Evolutionary conservation across 139 green algal genomes (phyloP), one percentile per base, ranked within the genome.

Genomic region (Astrephomene gubernaculifera): DNA sequence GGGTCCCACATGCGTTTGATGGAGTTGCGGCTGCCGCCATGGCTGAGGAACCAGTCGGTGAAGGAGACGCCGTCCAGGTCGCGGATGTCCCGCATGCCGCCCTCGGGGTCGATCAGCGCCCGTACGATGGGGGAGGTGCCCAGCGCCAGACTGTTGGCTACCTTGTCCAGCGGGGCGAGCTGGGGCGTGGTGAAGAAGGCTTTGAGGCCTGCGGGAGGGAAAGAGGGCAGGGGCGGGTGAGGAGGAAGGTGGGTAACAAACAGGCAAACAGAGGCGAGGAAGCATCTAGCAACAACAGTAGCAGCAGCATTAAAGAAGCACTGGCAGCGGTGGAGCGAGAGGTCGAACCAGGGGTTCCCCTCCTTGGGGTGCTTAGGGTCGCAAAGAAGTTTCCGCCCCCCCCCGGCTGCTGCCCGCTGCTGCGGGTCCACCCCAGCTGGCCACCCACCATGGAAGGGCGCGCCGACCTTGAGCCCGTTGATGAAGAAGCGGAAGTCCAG

Each of bases 1-100:
- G 96, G 96, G 90, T 99, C 95, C 96, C 97, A 99, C 96, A 99
- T 99, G 61, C 95, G 92, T 80, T 98, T 93, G 74, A 99, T 98
- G 85, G 93, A 97, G 21, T 85, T 87, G 44, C 95, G 88, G 71
- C 71, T 93, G 52, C 97, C 97, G 39, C 97, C 93, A 87, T 98
- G 92, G 71, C 88, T 92, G 71, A 91, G 94, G 90, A 99, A 99
- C 96, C 96, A 98, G 86, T 98, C 91, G n/a, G 92, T 88, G 87
- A 98, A 98, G 52, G 88, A 95, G 38, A 98, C 85, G 90, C 89
- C 90, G 90, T 99, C 97, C 33, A 99, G 86, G 22, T 91, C 85
- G 22, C 97, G 90, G 67, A 99, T 94, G 81, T 97, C 94, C 25
- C 82, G 81, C 95, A 98, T 97, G 88, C 94, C 86, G 67, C 71